Conservation (phyloP, 2,329 filamentous ascomycete genomes). For the Gnomoniopsis sp. region DNA sequence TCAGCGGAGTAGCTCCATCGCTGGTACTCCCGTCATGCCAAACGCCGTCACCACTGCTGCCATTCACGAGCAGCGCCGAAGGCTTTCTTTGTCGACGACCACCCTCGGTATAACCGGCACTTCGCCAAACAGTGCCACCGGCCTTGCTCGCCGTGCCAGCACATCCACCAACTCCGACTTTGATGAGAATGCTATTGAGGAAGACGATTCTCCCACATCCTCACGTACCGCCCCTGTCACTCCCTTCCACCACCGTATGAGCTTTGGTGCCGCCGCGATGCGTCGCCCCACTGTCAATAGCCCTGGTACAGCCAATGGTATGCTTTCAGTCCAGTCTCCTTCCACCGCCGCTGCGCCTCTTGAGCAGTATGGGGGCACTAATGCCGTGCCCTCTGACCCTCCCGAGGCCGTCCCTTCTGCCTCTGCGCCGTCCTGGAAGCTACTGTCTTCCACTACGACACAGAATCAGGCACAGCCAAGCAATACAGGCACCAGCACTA, state of each 20-base stretch:
- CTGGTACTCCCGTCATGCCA: constrained; percentile 42
- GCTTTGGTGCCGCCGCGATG: constrained; percentile 75
- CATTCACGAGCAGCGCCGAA: constrained; percentile 59
- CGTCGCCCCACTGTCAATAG: constrained; percentile 56
- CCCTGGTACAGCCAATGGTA: constrained; percentile 58
- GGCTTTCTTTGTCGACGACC: constrained; percentile 67
- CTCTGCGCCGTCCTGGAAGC: constrained; percentile 24
- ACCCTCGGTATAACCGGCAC: constrained; percentile 66
- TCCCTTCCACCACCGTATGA: constrained; percentile 80
- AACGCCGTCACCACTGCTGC: constrained; percentile 39
- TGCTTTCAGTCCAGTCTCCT: constrained; percentile 40
- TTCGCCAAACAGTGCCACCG: constrained; percentile 55
- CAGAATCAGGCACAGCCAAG: constrained; percentile 29
- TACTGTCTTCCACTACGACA: constrained; percentile 21
- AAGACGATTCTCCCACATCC: constrained; percentile 55
- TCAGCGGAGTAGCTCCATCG: constrained; percentile 50
- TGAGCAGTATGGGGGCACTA: constrained; percentile 26
- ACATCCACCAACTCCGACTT: constrained; percentile 65
- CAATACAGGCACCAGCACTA: constrained; percentile 22
- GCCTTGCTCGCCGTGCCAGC: constrained; percentile 59
- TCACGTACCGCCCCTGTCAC: constrained; percentile 61
- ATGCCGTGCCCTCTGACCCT: constrained; percentile 26
- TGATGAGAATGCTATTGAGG: constrained; percentile 72
- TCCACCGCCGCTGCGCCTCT: constrained; percentile 26
- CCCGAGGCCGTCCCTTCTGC: constrained; percentile 28